Conservation (phyloP, 345 rosid genomes). For the Litchi chinensis region DNA sequence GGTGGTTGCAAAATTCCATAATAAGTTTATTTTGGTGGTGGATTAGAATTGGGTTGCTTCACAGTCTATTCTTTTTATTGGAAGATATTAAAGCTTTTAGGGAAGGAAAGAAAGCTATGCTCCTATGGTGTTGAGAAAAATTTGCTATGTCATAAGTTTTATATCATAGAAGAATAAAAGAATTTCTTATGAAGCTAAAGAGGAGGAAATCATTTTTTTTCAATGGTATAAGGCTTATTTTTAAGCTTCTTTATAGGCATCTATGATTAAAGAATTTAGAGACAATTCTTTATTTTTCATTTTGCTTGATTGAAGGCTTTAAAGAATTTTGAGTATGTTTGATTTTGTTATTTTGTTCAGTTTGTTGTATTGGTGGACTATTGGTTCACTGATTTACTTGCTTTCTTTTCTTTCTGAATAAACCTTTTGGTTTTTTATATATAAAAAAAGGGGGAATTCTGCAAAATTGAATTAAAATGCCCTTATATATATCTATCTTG, state of each 20-base stretch:
- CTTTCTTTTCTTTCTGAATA: background rate
- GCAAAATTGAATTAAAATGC: background rate
- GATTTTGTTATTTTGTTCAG: background rate
- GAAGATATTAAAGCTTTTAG: background rate
- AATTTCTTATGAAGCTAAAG: background rate
- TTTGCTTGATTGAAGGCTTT: background rate
- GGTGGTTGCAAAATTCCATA: background rate
- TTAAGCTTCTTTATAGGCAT: background rate
- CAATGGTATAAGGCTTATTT: background rate
- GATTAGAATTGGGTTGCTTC: background rate
- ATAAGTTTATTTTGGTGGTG: background rate
- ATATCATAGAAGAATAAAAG: background rate
- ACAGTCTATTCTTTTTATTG: background rate
- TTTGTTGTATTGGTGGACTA: background rate
- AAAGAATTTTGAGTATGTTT: background rate
- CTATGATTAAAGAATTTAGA: background rate
- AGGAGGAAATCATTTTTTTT: background rate
- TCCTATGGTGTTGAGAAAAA: background rate
- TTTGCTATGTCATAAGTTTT: background rate
- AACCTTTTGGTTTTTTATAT: background rate
- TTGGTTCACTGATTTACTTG: background rate
- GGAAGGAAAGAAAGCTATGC: background rate
- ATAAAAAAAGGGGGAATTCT: background rate
- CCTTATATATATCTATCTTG: background rate
- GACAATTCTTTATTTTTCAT: background rate